phyloP scores from a whole-genome alignment of 768 basidiomycete genomes.

The Clitopilus passeckerianus region DNA sequence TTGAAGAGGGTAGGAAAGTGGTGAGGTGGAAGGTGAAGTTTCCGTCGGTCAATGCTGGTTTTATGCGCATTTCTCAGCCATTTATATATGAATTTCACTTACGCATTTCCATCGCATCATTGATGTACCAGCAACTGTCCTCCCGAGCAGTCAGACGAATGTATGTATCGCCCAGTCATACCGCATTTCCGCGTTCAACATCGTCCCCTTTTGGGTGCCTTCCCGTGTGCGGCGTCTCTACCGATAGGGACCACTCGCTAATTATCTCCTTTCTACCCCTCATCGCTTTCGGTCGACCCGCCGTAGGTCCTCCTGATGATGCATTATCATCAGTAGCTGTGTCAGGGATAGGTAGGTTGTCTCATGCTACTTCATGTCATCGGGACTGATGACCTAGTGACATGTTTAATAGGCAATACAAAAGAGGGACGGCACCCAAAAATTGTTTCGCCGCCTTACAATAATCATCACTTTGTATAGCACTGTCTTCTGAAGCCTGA shows the following conservation, averaged over 20 bases:
- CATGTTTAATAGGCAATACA: conserved; percentile 1
- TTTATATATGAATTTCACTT: neutral
- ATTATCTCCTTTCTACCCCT: neutral
- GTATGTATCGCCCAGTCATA: conserved; percentile 11
- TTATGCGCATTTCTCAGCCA: conserved; percentile 2
- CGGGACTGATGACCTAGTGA: conserved; percentile 3
- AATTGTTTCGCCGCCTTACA: neutral
- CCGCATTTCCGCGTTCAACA: conserved; percentile 1
- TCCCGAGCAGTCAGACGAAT: neutral
- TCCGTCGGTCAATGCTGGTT: conserved; percentile 5
- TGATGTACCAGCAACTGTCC: neutral
- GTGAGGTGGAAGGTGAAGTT: neutral
- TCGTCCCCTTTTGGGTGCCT: neutral
- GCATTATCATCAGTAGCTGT: neutral
- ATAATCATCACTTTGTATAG: neutral
- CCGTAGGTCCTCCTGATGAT: neutral
- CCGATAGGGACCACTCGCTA: neutral
- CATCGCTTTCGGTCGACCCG: neutral
- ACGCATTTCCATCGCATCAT: neutral
- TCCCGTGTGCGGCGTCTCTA: neutral
- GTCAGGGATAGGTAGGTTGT: neutral
- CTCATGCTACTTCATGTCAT: conserved; percentile 8
- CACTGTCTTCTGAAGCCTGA: neutral
- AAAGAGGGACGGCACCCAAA: neutral
- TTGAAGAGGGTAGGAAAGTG: conserved; percentile 3